A percentile compares a stretch with the other conserved stretches of the same genome.
Evolutionary conservation across 306 rosid species (phyloP).

Genomic region (Mucuna pruriens): DNA sequence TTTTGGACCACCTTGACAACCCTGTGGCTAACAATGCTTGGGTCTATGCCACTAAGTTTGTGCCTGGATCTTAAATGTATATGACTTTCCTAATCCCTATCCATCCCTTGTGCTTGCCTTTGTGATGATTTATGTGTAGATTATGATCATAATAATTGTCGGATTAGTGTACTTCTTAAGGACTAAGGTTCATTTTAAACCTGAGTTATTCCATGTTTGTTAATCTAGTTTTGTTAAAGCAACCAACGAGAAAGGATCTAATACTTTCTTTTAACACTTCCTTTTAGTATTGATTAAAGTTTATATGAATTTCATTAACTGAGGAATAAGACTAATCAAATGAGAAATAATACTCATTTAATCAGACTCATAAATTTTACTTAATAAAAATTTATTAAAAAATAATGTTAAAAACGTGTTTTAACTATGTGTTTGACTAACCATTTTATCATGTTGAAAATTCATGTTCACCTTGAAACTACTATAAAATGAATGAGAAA

Average conservation of each 20-base stretch:
- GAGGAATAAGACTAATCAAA: background rate
- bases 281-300: too few species aligned
- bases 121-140: slow-evolving; percentile 20
- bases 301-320: too few species aligned
- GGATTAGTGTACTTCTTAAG: slow-evolving; percentile 34
- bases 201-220: background rate
- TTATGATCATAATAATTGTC: slow-evolving; percentile 18
- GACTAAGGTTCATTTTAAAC: slow-evolving; percentile 26
- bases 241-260: background rate
- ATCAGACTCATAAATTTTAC: too few species aligned
- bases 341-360: background rate
- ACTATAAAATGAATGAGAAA: too few species aligned
- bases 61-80: slow-evolving; percentile 66
- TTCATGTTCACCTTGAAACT: too few species aligned
- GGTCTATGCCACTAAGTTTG: slow-evolving; percentile 95
- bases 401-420: too few species aligned
- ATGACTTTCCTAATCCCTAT: background rate
- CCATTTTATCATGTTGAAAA: too few species aligned
- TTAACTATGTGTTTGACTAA: too few species aligned
- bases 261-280: background rate
- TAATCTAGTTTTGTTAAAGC: background rate
- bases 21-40: slow-evolving; percentile 96
- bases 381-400: too few species aligned
- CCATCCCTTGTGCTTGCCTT: background rate
- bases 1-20: slow-evolving; percentile 85